Evolutionary conservation across 352 stramenopile species (phyloP).

Genomic region (Aphanomyces cochlioides): DNA sequence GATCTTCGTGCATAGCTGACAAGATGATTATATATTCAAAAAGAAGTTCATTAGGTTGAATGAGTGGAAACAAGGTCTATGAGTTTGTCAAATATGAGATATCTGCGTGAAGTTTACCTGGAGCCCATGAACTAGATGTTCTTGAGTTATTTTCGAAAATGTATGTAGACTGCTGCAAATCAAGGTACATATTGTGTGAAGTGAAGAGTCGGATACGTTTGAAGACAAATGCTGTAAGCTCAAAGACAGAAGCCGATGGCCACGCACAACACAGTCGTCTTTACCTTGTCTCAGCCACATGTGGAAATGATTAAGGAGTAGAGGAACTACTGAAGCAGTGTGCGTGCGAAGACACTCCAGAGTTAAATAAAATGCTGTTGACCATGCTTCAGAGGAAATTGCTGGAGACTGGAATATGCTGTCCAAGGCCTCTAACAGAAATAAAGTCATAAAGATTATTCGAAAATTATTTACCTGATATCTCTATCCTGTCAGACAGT

Average conservation of each 20-base stretch:
- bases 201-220: background rate
- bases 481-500: background rate
- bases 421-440: background rate
- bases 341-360: slow-evolving; percentile 5
- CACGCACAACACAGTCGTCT: slow-evolving; percentile 1
- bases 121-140: slow-evolving; percentile 7
- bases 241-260: slow-evolving; percentile 1
- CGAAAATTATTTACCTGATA: background rate
- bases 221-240: background rate
- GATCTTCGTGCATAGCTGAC: slow-evolving; percentile 1
- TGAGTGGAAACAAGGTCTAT: slow-evolving; percentile 4
- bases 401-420: background rate
- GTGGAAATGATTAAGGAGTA: slow-evolving; percentile 17
- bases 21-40: background rate
- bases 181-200: background rate
- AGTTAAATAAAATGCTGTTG: slow-evolving; percentile 10
- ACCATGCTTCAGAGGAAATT: background rate
- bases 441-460: no score
- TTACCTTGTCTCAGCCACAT: slow-evolving; percentile 7
- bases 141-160: slow-evolving; percentile 5
- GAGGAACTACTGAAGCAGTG: background rate
- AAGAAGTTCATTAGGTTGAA: background rate
- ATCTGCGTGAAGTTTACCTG: background rate
- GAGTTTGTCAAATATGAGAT: background rate
- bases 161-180: background rate